Evolutionary conservation across 495 filamentous ascomycete genomes (phyloP), one percentile per base, ranked within the genome.

Genomic region (Eremomyces bilateralis): DNA sequence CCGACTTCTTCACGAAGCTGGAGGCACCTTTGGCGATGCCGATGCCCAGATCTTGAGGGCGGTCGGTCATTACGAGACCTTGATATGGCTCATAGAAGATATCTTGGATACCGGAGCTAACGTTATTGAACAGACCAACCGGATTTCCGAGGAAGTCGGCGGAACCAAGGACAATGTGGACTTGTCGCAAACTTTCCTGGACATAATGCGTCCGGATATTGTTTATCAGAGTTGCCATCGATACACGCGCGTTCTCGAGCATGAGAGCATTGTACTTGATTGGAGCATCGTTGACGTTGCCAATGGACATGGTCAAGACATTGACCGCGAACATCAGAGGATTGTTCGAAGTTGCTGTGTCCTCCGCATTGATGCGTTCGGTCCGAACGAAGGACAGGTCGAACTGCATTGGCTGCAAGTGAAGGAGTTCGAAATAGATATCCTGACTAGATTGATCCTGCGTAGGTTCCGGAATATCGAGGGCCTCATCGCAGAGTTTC

Each of bases 51-150:
- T 95, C 83, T 57, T 94, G 82, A 15, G 88, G 88, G 34, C 75
- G 64, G 48, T 97, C 90, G 0, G 83, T 90, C 74, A 85, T 84
- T 49, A 94, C 85, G 36, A 97, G 65, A 18, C 88, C 88, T 60
- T 97, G 88, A 51, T 94, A 94, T 15, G 88, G 88, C 50, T 95
- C 88, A 57, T 97, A 97, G 62, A 97, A 97, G 46, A 97, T 93
- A 45, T 90, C 88, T 15, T 80, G 80, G 21, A 97, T 79, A 33
- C 88, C 88, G 24, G 88, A 94, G 53, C 80, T 90, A 58, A 97
- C 74, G 45, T 85, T 97, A 59, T 91, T 95, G 68, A 97, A 97
- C 25, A 97, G 63, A 25, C 88, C 88, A 25, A 97, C 88, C 0
- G 88, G 88, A 48, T 97, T 97, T 21, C 88, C 88, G n/a, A 97